Percentiles rank a stretch among this genome's conserved stretches.
phyloP scores from a whole-genome alignment of 331 rosid genomes.

The Dryas integrifolia region DNA sequence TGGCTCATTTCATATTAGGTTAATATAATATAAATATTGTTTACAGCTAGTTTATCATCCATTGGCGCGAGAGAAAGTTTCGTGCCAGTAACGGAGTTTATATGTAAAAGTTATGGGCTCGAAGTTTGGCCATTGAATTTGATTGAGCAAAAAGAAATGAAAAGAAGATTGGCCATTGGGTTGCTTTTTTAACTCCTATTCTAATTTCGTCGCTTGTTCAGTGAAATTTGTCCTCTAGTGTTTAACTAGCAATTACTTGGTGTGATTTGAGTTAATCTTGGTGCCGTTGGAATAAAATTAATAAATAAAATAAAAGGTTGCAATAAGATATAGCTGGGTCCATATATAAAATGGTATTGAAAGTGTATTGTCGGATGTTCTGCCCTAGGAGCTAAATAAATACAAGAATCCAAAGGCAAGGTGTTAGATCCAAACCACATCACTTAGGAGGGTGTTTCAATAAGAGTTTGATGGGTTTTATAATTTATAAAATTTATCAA shows the following conservation, averaged over 20 bases:
- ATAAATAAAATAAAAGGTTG: too few species aligned
- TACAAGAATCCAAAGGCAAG: background rate
- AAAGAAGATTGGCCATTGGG: background rate
- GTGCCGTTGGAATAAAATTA: too few species aligned
- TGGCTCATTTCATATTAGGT: background rate
- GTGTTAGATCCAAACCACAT: background rate
- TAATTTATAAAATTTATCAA: too few species aligned
- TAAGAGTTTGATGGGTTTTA: too few species aligned
- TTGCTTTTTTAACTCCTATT: background rate
- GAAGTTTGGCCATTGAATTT: background rate
- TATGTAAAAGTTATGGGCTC: conserved; percentile 4
- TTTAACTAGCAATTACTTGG: background rate
- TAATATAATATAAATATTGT: conserved; percentile 8
- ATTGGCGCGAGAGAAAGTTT: conserved; percentile 13
- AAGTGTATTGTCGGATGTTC: background rate
- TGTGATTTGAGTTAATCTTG: background rate
- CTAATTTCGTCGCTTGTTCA: conserved; percentile 16
- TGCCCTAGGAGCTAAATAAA: background rate
- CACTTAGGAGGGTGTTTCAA: too few species aligned
- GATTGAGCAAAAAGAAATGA: too few species aligned
- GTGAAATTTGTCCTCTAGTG: conserved; percentile 9
- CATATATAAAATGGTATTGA: too few species aligned
- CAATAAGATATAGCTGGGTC: too few species aligned
- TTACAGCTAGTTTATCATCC: background rate
- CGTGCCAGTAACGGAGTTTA: conserved; percentile 31